Percentiles rank a stretch among this genome's conserved stretches.
phyloP scores from a whole-genome alignment of 2,329 filamentous ascomycete species.

The Seiridium unicorne region DNA sequence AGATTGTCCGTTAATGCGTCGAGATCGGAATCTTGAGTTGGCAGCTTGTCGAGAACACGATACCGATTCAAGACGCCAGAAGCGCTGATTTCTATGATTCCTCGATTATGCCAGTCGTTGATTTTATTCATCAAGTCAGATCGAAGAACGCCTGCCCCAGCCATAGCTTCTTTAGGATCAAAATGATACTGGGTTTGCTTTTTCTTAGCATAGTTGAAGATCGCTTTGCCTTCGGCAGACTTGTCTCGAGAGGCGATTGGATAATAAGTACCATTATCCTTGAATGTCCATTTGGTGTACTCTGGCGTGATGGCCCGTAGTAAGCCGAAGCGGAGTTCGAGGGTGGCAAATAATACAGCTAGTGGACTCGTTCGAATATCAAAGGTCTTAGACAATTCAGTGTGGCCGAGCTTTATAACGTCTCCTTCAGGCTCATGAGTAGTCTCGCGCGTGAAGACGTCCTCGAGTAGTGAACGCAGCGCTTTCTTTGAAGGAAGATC shows the following conservation, averaged over 20 bases:
- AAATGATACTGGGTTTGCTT: slow-evolving; percentile 41
- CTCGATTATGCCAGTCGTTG: slow-evolving; percentile 49
- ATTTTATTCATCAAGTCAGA: slow-evolving; percentile 52
- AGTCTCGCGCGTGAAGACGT: slow-evolving; percentile 44
- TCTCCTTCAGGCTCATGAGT: slow-evolving; percentile 32
- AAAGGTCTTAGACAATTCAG: slow-evolving; percentile 43
- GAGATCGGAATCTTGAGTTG: slow-evolving; percentile 38
- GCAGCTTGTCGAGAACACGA: slow-evolving; percentile 45
- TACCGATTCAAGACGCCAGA: slow-evolving; percentile 54
- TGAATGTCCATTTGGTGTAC: slow-evolving; percentile 55
- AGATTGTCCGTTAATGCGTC: slow-evolving; percentile 44
- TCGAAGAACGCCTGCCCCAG: slow-evolving; percentile 33
- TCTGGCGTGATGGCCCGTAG: slow-evolving; percentile 56
- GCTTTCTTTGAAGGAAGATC: slow-evolving; percentile 55
- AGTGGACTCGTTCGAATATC: slow-evolving; percentile 53
- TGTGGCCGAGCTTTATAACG: slow-evolving; percentile 44
- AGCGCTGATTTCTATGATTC: slow-evolving; percentile 48
- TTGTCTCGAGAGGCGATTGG: slow-evolving; percentile 31
- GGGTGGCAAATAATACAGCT: slow-evolving; percentile 54
- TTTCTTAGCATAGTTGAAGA: slow-evolving; percentile 39
- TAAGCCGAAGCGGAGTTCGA: slow-evolving; percentile 57
- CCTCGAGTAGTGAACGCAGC: slow-evolving; percentile 43
- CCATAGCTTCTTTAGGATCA: slow-evolving; percentile 42
- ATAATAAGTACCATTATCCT: slow-evolving; percentile 30
- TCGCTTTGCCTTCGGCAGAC: slow-evolving; percentile 40